A percentile compares a stretch with the other conserved stretches of the same genome.
Evolutionary conservation across 768 basidiomycete species (phyloP).

Genomic region (Astraeus odoratus): DNA sequence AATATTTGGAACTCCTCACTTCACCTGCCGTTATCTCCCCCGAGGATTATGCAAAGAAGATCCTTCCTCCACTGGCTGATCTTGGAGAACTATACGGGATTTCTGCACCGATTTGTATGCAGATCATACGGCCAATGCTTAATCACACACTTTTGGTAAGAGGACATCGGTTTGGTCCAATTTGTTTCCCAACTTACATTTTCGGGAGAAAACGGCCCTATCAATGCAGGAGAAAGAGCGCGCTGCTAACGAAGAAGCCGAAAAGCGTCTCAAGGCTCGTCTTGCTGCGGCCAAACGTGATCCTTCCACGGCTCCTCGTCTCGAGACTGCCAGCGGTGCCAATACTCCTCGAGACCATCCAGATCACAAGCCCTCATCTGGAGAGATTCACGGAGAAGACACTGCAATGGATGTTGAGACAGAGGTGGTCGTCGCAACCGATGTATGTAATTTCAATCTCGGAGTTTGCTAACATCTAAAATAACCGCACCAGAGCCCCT

Average conservation of each 20-base stretch:
- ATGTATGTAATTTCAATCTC: conserved; percentile 11
- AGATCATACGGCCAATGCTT: conserved; percentile 81
- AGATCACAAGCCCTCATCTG: conserved; percentile 19
- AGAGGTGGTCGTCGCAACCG: conserved; percentile 18
- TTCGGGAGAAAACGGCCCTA: conserved; percentile 48
- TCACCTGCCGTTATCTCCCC: conserved; percentile 60
- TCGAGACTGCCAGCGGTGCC: conserved; percentile 52
- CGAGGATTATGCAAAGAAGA: conserved; percentile 65
- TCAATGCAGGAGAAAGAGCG: conserved; percentile 64
- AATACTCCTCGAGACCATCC: conserved; percentile 21
- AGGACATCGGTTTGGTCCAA: conserved; percentile 1
- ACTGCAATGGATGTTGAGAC: conserved; percentile 48
- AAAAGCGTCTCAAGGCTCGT: conserved; percentile 75
- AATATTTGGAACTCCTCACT: conserved; percentile 85
- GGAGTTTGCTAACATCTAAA: background rate
- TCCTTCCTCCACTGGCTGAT: conserved; percentile 69
- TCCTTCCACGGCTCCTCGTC: conserved; percentile 50
- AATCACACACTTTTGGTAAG: conserved; percentile 55
- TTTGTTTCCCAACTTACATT: conserved; percentile 6
- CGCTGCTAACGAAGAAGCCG: conserved; percentile 64
- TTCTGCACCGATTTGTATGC: conserved; percentile 85
- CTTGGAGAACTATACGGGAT: conserved; percentile 75
- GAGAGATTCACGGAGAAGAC: conserved; percentile 36
- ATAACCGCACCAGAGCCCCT: conserved; percentile 48
- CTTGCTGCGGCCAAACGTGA: conserved; percentile 68